Base-by-base conservation (phyloP, 805 yeast species). In the Ogataea methanolica region DNA sequence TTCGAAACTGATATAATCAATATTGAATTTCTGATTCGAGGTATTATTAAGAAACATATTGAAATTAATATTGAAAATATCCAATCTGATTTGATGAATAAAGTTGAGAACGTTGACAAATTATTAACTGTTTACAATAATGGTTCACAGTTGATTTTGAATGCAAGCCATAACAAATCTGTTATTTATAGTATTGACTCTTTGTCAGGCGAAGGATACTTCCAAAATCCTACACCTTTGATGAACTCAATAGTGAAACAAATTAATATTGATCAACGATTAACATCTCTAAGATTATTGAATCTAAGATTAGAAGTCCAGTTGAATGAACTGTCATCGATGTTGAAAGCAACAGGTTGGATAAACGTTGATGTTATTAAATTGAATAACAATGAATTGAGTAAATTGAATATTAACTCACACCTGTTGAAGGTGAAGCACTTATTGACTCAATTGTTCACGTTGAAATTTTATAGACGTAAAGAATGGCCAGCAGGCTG, bases 331-430 rank as follows among this genome's bases (percentile, higher is more conserved):
- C 68, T 83, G 29, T 66, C 77, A 12, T 74, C 79, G 8, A 72
- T 82, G 50, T 74, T 88, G 46, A 69, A 72, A 35, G 83, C 88
- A 0, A 76, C 83, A 0, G 87, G 83, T 29, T 87, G 94, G 94
- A 73, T 79, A 6, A 68, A 72, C n/a, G 78, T 78, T 53, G 79
- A 76, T 37, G 73, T 78, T 37, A 72, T 85, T 41, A 71, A 66
- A 33, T 57, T 86, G 29, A 67, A 72, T 2, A 70, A 72, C 3
- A 70, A 69, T 21, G 90, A 83, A 58, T 59, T 73, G 19, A 6
- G 47, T 9, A 73, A 73, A 46, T 56, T 79, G 34, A 64, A 68
- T 47, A 66, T 70, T 31, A 62, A 65, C 50, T 54, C 66, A 33
- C 56, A 54, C 6, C 58, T 57, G 17, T 54, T 64, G 33, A 60